Conservation (phyloP, 345 rosid genomes). For the Gossypioides kirkii region DNA sequence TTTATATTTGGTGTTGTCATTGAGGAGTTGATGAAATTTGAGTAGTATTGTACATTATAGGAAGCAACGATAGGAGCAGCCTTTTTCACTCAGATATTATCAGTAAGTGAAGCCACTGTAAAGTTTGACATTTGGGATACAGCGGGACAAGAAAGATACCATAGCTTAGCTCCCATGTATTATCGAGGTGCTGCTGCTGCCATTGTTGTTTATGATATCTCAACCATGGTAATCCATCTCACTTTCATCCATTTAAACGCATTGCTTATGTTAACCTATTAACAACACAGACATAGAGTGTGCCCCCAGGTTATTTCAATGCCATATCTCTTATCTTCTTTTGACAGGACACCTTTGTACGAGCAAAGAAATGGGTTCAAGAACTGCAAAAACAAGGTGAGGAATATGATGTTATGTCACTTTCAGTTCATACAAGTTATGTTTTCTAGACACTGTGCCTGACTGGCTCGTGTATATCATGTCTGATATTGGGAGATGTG, state of each 20-base stretch:
- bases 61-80: constrained; percentile 78
- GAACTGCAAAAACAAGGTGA: constrained; percentile 69
- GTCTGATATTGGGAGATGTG: too few relatives aligned
- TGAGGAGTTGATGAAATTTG: background rate
- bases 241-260: background rate
- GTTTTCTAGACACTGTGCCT: too few relatives aligned
- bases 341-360: constrained; percentile 47
- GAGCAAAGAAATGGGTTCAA: constrained; percentile 65
- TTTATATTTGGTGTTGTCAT: too few relatives aligned
- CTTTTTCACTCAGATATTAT: constrained; percentile 67
- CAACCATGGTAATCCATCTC: constrained; percentile 42
- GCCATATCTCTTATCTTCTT: background rate
- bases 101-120: constrained; percentile 54
- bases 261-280: background rate
- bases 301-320: background rate
- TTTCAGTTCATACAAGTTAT: background rate
- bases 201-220: constrained; percentile 55
- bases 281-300: too few relatives aligned
- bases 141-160: constrained; percentile 72
- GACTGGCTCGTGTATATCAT: too few relatives aligned
- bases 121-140: constrained; percentile 83
- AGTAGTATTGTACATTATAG: constrained; percentile 16
- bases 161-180: constrained; percentile 76
- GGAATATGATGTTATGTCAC: background rate
- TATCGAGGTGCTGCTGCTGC: constrained; percentile 75